These are phyloP conservation scores for Paramecium sexaurelia DNA, from an alignment of 73 alveolate genomes.

Conservation along the genomic window DNA sequence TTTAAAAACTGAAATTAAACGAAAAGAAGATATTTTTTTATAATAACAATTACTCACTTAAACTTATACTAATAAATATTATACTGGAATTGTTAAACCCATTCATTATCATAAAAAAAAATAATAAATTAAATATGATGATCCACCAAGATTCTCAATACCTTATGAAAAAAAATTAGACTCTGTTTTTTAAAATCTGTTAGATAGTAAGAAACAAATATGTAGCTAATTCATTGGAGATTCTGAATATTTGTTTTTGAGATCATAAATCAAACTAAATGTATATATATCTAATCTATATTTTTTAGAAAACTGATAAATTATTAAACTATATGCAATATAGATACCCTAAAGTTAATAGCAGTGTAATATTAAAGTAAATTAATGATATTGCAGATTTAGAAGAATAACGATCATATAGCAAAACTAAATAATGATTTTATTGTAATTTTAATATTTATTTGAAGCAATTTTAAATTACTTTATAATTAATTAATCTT, in stretches of 20 bases:
- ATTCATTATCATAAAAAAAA: conserved; percentile 16
- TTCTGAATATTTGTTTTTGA: background rate
- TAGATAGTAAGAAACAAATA: background rate
- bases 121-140: background rate
- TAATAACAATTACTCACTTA: background rate
- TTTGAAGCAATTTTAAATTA: background rate
- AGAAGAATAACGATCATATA: background rate
- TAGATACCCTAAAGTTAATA: background rate
- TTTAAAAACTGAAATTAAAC: background rate
- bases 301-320: background rate
- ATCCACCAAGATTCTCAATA: background rate
- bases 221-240: conserved; percentile 7
- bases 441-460: background rate
- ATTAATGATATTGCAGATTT: background rate
- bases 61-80: background rate
- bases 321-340: background rate
- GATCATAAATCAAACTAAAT: background rate
- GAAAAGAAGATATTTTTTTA: background rate
- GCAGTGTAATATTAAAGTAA: background rate
- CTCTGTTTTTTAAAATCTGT: background rate
- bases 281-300: background rate
- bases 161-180: background rate
- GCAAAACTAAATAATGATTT: background rate
- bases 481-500: too few species aligned
- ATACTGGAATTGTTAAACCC: background rate